Conservation (phyloP, 176 grass and related monocot genomes). For the Carex littledalei region DNA sequence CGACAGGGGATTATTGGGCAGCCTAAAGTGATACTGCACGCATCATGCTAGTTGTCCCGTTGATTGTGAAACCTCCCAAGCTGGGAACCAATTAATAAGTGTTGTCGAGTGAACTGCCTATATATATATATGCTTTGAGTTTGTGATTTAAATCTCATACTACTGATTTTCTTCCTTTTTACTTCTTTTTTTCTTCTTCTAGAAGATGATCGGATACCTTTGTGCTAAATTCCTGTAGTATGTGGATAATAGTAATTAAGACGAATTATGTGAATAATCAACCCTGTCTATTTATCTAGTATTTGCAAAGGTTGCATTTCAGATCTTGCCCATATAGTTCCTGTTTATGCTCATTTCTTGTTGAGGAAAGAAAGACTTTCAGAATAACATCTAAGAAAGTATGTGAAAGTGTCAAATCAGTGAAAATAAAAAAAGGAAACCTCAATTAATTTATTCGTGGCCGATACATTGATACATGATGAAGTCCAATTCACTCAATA, state of each 20-base stretch:
- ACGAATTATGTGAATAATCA: neutral
- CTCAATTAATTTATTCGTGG: neutral
- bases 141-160: neutral
- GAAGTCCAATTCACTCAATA: neutral
- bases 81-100: neutral
- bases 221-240: neutral
- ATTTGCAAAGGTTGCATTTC: neutral
- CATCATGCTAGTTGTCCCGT: constrained; percentile 34
- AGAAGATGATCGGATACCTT: neutral
- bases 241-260: neutral
- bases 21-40: constrained; percentile 37
- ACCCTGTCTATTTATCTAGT: neutral
- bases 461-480: neutral
- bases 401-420: neutral
- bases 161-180: neutral
- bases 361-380: neutral
- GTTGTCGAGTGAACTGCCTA: too few species aligned
- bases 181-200: neutral
- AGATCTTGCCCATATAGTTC: neutral
- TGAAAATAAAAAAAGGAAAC: neutral
- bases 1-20: constrained; percentile 35
- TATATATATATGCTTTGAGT: neutral
- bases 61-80: constrained; percentile 33
- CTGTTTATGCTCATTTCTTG: too few species aligned
- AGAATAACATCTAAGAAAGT: neutral